Conservation (phyloP, 371 early-diverging fungal genomes). For the Mortierella sp. region DNA sequence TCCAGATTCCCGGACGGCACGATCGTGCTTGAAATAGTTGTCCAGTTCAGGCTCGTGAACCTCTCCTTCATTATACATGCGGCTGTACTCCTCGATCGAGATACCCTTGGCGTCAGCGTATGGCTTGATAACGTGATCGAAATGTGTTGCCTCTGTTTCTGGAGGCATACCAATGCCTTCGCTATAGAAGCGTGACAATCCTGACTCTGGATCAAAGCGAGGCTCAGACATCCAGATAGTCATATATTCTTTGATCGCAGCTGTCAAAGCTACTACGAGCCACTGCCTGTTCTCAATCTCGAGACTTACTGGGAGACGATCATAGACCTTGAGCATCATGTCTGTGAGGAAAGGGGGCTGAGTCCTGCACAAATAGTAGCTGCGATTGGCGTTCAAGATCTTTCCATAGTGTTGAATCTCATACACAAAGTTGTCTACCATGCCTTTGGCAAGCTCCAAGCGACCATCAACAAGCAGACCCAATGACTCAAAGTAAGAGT, state of each 20-base stretch:
- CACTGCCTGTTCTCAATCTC: slow-evolving; percentile 77
- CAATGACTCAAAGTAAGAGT: slow-evolving; percentile 94
- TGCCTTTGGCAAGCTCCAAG: slow-evolving; percentile 86
- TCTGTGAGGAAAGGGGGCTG: slow-evolving; percentile 98
- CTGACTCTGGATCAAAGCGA: slow-evolving; percentile 81
- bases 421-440: slow-evolving; percentile 97
- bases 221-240: slow-evolving; percentile 92
- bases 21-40: slow-evolving; percentile 95
- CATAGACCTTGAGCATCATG: slow-evolving; percentile 91
- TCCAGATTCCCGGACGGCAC: slow-evolving; percentile 97
- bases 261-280: slow-evolving; percentile 80
- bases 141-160: slow-evolving; percentile 96
- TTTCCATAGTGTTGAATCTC: slow-evolving; percentile 98
- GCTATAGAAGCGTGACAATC: slow-evolving; percentile 88
- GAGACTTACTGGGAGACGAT: slow-evolving; percentile 63
- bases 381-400: slow-evolving; percentile 97
- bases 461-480: slow-evolving; percentile 91
- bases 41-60: slow-evolving; percentile 89
- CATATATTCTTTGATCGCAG: slow-evolving; percentile 93
- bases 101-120: slow-evolving; percentile 81
- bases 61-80: slow-evolving; percentile 73
- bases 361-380: slow-evolving; percentile 95
- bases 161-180: slow-evolving; percentile 97
- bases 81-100: slow-evolving; percentile 77
- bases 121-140: slow-evolving; percentile 90